Conservation (phyloP, 2,329 filamentous ascomycete genomes). For the Rutstroemia sp. region DNA sequence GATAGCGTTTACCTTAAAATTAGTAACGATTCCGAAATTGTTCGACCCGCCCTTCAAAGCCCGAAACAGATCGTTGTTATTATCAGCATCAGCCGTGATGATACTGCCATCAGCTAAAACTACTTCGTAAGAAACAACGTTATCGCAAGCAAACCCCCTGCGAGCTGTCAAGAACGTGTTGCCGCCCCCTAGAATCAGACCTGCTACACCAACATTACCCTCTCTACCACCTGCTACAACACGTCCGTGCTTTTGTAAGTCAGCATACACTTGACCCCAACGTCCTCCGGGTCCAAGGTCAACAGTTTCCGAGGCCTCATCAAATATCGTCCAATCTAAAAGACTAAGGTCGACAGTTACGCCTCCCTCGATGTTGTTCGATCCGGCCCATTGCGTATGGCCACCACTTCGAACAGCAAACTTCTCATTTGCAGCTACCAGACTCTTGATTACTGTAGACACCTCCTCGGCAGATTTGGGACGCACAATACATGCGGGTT, state of each 20-base stretch:
- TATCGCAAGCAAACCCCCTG: neutral
- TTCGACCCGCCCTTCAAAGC: neutral
- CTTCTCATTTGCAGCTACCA: neutral
- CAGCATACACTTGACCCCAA: conserved; percentile 16
- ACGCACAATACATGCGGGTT: conserved; percentile 13
- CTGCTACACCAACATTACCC: conserved; percentile 4
- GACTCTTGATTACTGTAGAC: conserved; percentile 5
- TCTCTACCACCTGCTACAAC: neutral
- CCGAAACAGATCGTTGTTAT: neutral
- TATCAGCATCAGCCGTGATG: neutral
- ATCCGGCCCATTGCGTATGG: conserved; percentile 21
- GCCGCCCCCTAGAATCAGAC: neutral
- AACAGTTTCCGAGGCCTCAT: conserved; percentile 11
- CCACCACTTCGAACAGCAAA: conserved; percentile 36
- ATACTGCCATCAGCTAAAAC: neutral
- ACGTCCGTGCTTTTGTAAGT: conserved; percentile 6
- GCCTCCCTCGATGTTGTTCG: conserved; percentile 14
- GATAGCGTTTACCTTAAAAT: neutral
- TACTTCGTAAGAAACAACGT: neutral
- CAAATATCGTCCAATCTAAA: conserved; percentile 9
- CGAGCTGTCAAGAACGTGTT: neutral
- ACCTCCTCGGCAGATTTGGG: conserved; percentile 10
- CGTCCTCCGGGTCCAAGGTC: conserved; percentile 15
- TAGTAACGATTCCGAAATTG: neutral
- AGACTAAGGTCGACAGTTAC: conserved; percentile 14